Evolutionary conservation across 352 stramenopile genomes (phyloP), one percentile per base, ranked within the genome.

Genomic region (Thalassiosira oceanica): DNA sequence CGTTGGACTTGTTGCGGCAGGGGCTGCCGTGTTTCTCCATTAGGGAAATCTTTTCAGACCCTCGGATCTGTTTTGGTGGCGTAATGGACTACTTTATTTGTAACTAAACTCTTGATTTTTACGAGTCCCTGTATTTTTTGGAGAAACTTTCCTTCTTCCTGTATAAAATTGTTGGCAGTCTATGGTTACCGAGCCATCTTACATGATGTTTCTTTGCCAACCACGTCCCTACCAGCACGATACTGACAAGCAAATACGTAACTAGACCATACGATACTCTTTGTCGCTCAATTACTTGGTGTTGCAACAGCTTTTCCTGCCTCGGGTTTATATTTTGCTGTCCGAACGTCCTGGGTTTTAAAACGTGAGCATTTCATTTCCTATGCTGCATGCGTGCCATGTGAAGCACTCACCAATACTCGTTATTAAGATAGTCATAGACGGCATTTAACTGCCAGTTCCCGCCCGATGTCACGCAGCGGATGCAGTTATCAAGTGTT

Each of bases 341-440:
- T 13, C 64, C 64, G 42, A 75, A 75, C 10, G 41, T 49, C 64
- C 52, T 64, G 23, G n/a, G n/a, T n/a, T n/a, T n/a, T n/a, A n/a
- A n/a, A n/a, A n/a, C n/a, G n/a, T n/a, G 24, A 45, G 11, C 16
- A 50, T 39, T n/a, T n/a, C n/a, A n/a, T n/a, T n/a, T n/a, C n/a
- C n/a, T n/a, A n/a, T n/a, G n/a, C n/a, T n/a, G n/a, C n/a, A n/a
- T n/a, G n/a, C n/a, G n/a, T n/a, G n/a, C n/a, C n/a, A n/a, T n/a
- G n/a, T n/a, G n/a, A n/a, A n/a, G 7, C 11, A 21, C 66, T 66
- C 51, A 71, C 81, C 83, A 90, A 39, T 87, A 90, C 0, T 69
- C 74, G 27, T 53, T 61, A 61, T 90, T 78, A 20, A 90, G 67
- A 35, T 76, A 65, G n/a, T 53, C 42, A 55, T 87, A 90, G 11